Percentiles rank a stretch among this genome's conserved stretches.
Evolutionary conservation across 2,329 filamentous ascomycete genomes (phyloP).

Genomic region (Zopfia rhizophila): DNA sequence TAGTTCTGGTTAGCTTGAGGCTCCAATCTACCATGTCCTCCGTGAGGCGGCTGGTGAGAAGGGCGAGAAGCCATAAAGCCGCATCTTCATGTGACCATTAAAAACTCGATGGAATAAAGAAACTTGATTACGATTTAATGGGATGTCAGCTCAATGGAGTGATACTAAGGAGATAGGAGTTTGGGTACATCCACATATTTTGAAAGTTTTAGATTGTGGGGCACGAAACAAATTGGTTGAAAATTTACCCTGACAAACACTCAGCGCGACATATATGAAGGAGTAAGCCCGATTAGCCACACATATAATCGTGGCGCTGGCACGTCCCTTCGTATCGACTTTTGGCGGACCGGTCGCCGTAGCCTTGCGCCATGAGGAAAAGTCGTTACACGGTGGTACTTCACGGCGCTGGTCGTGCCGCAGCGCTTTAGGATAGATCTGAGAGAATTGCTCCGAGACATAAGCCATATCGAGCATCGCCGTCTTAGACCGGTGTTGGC

Average conservation of each 20-base stretch:
- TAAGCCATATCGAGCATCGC: no score
- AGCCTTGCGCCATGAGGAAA: conserved; percentile 1
- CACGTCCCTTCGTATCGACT: conserved; percentile 3
- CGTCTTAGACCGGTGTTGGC: no score
- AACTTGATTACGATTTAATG: conserved; percentile 19
- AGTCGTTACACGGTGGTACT: no score
- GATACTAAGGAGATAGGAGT: conserved; percentile 24
- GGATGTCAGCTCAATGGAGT: conserved; percentile 11
- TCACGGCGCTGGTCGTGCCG: no score
- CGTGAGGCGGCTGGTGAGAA: conserved; percentile 1
- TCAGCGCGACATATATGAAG: conserved; percentile 27
- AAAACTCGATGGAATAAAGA: conserved; percentile 20
- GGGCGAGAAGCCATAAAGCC: conserved; percentile 9
- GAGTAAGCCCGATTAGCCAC: conserved; percentile 12
- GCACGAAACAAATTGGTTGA: conserved; percentile 28
- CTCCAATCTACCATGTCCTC: no score
- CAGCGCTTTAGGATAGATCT: no score
- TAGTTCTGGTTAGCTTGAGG: no score
- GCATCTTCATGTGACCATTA: conserved; percentile 10
- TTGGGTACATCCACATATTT: conserved; percentile 20
- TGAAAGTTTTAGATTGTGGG: conserved; percentile 21
- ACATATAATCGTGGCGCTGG: conserved; percentile 16
- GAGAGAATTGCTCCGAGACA: no score
- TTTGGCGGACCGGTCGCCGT: conserved; percentile 30
- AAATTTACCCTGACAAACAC: conserved; percentile 38